These are phyloP conservation scores for Rhamnella rubrinervis DNA, from an alignment of 331 rosid species.

Conservation along the genomic window DNA sequence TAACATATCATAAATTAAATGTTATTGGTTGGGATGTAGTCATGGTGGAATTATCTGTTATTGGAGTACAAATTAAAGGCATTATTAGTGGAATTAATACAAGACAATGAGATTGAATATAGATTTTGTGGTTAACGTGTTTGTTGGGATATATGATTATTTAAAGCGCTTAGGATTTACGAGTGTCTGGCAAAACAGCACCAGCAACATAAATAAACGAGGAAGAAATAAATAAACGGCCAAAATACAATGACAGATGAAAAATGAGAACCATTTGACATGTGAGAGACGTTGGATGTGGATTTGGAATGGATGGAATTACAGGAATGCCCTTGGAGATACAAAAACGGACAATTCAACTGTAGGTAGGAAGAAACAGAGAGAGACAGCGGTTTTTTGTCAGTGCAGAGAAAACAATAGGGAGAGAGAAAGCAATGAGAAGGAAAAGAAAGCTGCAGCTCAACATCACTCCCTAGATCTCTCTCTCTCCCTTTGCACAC, in stretches of 20 bases:
- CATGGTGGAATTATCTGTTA: no score
- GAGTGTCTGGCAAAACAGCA: no score
- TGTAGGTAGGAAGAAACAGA: slow-evolving; percentile 23
- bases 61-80: no score
- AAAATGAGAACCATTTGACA: not conserved
- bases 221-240: not conserved
- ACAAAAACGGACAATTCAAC: slow-evolving; percentile 40
- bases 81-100: no score
- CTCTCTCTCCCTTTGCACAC: slow-evolving; percentile 19
- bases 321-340: slow-evolving; percentile 30
- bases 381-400: slow-evolving; percentile 40
- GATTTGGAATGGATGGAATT: not conserved
- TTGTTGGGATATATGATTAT: no score
- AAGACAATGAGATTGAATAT: no score
- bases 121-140: no score
- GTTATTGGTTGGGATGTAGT: no score
- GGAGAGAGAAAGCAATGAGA: slow-evolving; percentile 28
- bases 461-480: slow-evolving; percentile 17
- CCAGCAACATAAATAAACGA: not conserved
- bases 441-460: slow-evolving; percentile 37
- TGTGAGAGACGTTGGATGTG: slow-evolving; percentile 21
- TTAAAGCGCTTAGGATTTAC: no score
- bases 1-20: no score
- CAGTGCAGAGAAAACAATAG: slow-evolving; percentile 28
- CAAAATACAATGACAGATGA: not conserved